These are phyloP conservation scores for Saccharomyces hybrid DNA, from an alignment of 1,139 yeast species.

Conservation along the genomic window DNA sequence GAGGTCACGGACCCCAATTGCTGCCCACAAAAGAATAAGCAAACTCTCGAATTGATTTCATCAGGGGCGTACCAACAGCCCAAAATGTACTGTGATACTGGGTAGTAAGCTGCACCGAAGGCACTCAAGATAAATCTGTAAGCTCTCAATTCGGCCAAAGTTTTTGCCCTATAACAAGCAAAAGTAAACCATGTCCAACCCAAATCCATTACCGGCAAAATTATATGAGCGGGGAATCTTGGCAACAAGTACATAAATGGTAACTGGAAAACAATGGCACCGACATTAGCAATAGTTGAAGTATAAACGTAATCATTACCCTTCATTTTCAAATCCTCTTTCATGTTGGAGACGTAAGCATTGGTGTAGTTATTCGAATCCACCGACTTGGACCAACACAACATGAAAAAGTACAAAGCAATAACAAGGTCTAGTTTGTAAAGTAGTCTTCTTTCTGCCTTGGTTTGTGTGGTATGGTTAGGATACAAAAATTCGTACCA, in stretches of 20 bases:
- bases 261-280: constrained; percentile 51
- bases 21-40: constrained; percentile 41
- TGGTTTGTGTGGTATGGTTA: constrained; percentile 46
- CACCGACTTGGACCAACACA: constrained; percentile 65
- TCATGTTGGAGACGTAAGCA: constrained; percentile 64
- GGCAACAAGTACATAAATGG: constrained; percentile 40
- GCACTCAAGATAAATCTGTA: constrained; percentile 56
- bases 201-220: constrained; percentile 50
- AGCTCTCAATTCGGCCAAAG: constrained; percentile 45
- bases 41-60: constrained; percentile 42
- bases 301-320: constrained; percentile 63
- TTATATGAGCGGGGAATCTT: constrained; percentile 46
- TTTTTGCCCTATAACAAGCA: constrained; percentile 42
- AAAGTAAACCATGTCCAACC: constrained; percentile 64
- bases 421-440: constrained; percentile 56
- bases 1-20: constrained; percentile 50
- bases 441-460: constrained; percentile 46
- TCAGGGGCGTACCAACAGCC: constrained; percentile 64
- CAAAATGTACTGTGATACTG: constrained; percentile 56
- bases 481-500: constrained; percentile 44
- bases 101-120: constrained; percentile 57
- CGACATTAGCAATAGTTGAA: constrained; percentile 51
- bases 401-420: constrained; percentile 52
- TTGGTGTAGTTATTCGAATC: constrained; percentile 53
- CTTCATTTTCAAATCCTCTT: constrained; percentile 49